These are phyloP conservation scores for Pichia membranifaciens DNA, from an alignment of 805 yeast genomes.

Conservation along the genomic window DNA sequence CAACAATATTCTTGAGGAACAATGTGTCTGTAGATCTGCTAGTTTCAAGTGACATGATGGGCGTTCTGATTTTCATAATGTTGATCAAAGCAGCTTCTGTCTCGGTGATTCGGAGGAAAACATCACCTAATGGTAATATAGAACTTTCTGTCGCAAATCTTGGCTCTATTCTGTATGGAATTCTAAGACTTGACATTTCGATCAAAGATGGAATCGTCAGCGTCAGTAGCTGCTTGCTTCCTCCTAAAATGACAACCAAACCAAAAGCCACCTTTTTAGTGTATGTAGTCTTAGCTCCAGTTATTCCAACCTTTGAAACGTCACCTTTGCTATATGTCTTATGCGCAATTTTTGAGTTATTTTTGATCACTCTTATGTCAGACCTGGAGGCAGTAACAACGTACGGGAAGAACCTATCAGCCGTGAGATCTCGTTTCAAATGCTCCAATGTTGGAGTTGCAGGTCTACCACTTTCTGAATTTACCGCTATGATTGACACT, in stretches of 20 bases:
- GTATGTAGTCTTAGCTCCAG: constrained; percentile 29
- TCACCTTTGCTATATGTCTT: constrained; percentile 51
- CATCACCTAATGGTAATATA: constrained; percentile 41
- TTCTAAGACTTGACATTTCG: constrained; percentile 46
- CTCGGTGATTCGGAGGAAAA: constrained; percentile 48
- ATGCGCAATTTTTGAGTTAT: constrained; percentile 60
- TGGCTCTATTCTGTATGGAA: constrained; percentile 39
- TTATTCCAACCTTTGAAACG: constrained; percentile 45
- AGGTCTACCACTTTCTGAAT: constrained; percentile 53
- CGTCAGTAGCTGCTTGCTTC: constrained; percentile 23
- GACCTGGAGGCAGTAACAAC: constrained; percentile 48
- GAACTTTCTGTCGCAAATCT: constrained; percentile 39
- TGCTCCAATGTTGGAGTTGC: constrained; percentile 58
- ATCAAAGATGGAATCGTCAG: constrained; percentile 57
- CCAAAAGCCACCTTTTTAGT: constrained; percentile 25
- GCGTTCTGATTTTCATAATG: constrained; percentile 40
- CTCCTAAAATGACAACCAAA: constrained; percentile 26
- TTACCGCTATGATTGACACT: constrained; percentile 50
- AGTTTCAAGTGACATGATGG: constrained; percentile 25
- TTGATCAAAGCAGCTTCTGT: constrained; percentile 50
- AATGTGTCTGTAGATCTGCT: constrained; percentile 44
- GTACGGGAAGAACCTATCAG: constrained; percentile 51
- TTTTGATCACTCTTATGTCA: constrained; percentile 58
- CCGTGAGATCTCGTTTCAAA: constrained; percentile 38
- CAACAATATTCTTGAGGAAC: constrained; percentile 60